A percentile compares a stretch with the other conserved stretches of the same genome.
These are phyloP conservation scores for Epicoccum sorghinum DNA, from an alignment of 2,329 filamentous ascomycete species.

Conservation along the genomic window DNA sequence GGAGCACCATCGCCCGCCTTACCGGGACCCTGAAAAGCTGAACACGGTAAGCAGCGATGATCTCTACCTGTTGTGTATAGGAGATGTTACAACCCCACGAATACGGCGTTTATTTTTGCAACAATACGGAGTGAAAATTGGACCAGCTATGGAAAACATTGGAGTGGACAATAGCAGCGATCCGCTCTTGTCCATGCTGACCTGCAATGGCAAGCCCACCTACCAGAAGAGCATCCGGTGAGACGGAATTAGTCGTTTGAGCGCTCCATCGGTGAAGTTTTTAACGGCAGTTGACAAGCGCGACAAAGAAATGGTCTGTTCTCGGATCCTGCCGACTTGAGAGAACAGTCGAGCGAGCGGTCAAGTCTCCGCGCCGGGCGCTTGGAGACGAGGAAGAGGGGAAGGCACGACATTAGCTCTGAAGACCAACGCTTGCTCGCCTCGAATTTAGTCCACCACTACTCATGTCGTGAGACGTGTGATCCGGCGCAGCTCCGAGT, in stretches of 20 bases:
- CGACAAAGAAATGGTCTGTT: background rate
- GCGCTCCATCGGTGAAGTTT: background rate
- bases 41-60: conserved; percentile 15
- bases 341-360: background rate
- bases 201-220: background rate
- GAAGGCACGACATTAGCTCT: conserved; percentile 10
- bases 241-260: background rate
- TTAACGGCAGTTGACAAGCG: background rate
- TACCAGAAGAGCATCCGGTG: background rate
- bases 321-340: conserved; percentile 10
- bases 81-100: conserved; percentile 8
- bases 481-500: conserved; percentile 13
- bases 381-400: conserved; percentile 13
- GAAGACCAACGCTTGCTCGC: conserved; percentile 6
- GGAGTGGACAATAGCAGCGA: too few relatives aligned
- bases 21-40: conserved; percentile 27
- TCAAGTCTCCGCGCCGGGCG: conserved; percentile 1
- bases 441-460: conserved; percentile 8
- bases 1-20: conserved; percentile 27
- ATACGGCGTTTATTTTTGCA: conserved; percentile 12
- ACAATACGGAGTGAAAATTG: conserved; percentile 2
- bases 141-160: too few relatives aligned
- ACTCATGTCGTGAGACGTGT: conserved; percentile 9
- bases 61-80: conserved; percentile 12
- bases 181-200: background rate